Evolutionary conservation across 2,329 filamentous ascomycete genomes (phyloP).

Genomic region (Biscogniauxia mediterranea): DNA sequence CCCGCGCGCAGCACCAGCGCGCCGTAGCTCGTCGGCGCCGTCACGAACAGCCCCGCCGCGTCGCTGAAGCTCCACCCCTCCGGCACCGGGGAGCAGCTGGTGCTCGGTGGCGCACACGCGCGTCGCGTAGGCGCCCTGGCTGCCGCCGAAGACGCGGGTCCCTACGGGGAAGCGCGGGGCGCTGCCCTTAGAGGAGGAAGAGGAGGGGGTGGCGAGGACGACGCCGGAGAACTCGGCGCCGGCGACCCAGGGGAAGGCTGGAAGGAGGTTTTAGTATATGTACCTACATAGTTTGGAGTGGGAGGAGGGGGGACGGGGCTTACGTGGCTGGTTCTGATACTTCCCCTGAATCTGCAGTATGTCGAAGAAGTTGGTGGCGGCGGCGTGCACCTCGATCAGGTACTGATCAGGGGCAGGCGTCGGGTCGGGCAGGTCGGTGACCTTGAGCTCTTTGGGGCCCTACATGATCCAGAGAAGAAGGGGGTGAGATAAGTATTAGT

Average conservation of each 20-base stretch:
- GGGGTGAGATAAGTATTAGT: too few relatives aligned
- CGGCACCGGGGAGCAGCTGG: conserved; percentile 70
- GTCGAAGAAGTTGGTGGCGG: conserved; percentile 96
- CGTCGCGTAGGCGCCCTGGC: conserved; percentile 83
- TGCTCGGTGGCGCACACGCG: conserved; percentile 66
- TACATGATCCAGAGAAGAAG: conserved; percentile 33
- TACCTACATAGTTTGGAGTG: background rate
- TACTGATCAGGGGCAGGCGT: conserved; percentile 72
- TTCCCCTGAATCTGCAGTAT: conserved; percentile 92
- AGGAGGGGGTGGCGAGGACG: conserved; percentile 64
- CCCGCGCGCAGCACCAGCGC: conserved; percentile 76
- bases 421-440: conserved; percentile 73
- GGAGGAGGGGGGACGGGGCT: conserved; percentile 10
- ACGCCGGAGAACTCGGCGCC: conserved; percentile 85
- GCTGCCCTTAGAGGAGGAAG: conserved; percentile 34
- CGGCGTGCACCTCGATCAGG: conserved; percentile 80
- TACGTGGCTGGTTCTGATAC: conserved; percentile 86
- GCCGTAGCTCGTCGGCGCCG: conserved; percentile 85
- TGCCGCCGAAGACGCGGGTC: conserved; percentile 81
- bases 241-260: conserved; percentile 79
- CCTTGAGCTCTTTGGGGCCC: conserved; percentile 76
- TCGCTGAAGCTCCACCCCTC: conserved; percentile 79
- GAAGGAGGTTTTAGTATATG: background rate
- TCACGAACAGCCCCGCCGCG: conserved; percentile 87
- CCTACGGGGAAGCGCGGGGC: conserved; percentile 67